A percentile compares a stretch with the other conserved stretches of the same genome.
Conservation (phyloP, 208 protist species). For the Leishmania guyanensis region DNA sequence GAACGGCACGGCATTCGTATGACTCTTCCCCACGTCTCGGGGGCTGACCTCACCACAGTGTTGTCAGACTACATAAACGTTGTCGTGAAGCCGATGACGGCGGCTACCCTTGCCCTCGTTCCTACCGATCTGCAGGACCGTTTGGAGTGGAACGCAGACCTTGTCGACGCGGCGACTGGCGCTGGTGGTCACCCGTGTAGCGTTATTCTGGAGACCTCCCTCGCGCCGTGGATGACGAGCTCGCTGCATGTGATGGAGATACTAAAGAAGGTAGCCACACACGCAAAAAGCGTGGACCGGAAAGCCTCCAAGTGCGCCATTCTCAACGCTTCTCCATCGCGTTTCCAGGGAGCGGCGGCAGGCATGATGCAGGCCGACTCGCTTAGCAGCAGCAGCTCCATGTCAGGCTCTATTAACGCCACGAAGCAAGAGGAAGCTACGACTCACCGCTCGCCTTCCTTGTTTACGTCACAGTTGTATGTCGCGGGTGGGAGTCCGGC, state of each 20-base stretch:
- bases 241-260: slow-evolving; percentile 70
- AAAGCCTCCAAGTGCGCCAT: slow-evolving; percentile 85
- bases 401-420: slow-evolving; percentile 18
- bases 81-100: slow-evolving; percentile 48
- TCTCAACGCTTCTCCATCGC: slow-evolving; percentile 72
- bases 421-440: slow-evolving; percentile 19
- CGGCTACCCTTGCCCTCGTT: slow-evolving; percentile 53
- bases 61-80: slow-evolving; percentile 55
- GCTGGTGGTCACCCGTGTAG: not conserved
- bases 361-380: slow-evolving; percentile 23
- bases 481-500: slow-evolving; percentile 5
- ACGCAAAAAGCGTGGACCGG: slow-evolving; percentile 80
- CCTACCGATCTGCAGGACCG: slow-evolving; percentile 79
- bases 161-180: slow-evolving; percentile 8
- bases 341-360: slow-evolving; percentile 29
- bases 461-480: slow-evolving; percentile 12
- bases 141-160: slow-evolving; percentile 58
- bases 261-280: slow-evolving; percentile 64
- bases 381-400: slow-evolving; percentile 31
- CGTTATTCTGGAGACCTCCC: slow-evolving; percentile 11
- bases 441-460: slow-evolving; percentile 4
- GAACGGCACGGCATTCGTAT: slow-evolving; percentile 42
- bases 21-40: slow-evolving; percentile 28
- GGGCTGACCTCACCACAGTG: slow-evolving; percentile 16
- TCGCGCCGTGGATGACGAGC: slow-evolving; percentile 22